phyloP scores from a whole-genome alignment of 176 grass and related monocot species.

The Aechmea fasciata region DNA sequence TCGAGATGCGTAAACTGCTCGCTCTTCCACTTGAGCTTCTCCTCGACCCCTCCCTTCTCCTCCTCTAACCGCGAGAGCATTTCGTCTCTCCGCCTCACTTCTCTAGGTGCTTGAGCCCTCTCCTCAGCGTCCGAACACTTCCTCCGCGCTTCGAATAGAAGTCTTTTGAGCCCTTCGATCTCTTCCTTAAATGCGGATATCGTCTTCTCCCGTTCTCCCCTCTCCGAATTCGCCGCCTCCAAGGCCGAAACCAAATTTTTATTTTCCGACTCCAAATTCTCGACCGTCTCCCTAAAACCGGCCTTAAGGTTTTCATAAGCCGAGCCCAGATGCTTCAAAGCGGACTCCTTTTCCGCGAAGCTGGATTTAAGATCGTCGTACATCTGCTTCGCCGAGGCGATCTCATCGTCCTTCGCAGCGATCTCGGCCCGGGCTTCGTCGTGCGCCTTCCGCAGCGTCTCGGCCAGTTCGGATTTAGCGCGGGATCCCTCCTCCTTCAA shows the following conservation, averaged over 20 bases:
- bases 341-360: conserved; percentile 54
- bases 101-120: conserved; percentile 32
- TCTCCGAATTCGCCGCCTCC: conserved; percentile 44
- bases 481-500: conserved; percentile 39
- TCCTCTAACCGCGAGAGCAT: conserved; percentile 51
- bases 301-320: conserved; percentile 48
- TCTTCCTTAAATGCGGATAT: conserved; percentile 29
- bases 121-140: conserved; percentile 43
- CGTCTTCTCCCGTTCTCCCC: conserved; percentile 33
- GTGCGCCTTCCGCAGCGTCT: conserved; percentile 29
- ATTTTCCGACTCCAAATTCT: conserved; percentile 45
- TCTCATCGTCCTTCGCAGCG: conserved; percentile 31
- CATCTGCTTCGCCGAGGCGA: conserved; percentile 2
- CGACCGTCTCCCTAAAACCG: conserved; percentile 24
- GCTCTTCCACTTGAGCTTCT: conserved; percentile 71
- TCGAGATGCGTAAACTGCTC: conserved; percentile 89
- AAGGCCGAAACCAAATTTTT: conserved; percentile 36
- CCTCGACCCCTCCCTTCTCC: conserved; percentile 42
- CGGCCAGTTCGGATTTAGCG: conserved; percentile 38
- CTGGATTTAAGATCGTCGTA: conserved; percentile 16
- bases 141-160: conserved; percentile 47
- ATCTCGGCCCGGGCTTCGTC: conserved; percentile 26
- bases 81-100: conserved; percentile 50
- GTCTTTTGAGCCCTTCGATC: conserved; percentile 33
- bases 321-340: conserved; percentile 33